Evolutionary conservation across 345 rosid species (phyloP).

Genomic region (Raphanus sativus): DNA sequence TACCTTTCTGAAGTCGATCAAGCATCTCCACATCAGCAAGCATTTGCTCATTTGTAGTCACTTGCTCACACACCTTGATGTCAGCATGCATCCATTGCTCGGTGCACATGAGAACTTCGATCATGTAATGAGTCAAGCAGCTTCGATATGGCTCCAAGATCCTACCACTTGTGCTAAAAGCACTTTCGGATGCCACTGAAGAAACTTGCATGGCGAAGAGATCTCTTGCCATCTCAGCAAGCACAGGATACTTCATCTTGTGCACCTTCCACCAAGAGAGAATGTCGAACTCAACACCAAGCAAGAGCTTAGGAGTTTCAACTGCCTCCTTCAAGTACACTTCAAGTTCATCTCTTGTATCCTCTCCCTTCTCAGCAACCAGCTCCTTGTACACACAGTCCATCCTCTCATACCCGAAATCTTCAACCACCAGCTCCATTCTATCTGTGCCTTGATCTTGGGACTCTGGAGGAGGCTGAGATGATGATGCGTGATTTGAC

Average conservation of each 20-base stretch:
- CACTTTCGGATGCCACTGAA: background rate
- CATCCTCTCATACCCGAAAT: background rate
- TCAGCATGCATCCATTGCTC: background rate
- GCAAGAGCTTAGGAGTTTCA: background rate
- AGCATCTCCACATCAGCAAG: background rate
- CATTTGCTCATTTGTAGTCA: background rate
- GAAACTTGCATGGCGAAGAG: background rate
- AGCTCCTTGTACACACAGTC: background rate
- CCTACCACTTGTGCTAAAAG: background rate
- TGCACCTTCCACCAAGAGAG: background rate
- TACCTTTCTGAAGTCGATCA: background rate
- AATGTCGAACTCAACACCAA: background rate
- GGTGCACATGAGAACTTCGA: background rate
- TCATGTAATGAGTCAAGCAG: background rate
- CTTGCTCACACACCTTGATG: background rate
- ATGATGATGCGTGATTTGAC: background rate
- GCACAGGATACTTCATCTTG: background rate
- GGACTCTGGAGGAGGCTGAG: background rate
- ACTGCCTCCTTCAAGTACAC: background rate
- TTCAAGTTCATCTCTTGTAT: background rate
- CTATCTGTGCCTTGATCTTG: background rate
- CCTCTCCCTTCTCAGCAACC: background rate
- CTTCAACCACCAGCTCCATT: background rate
- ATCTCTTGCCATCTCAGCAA: background rate
- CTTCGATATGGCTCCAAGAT: background rate